Percentiles rank a stretch among this genome's conserved stretches.
Conservation (phyloP, 2,329 filamentous ascomycete species). For the Aspergillus chevalieri region DNA sequence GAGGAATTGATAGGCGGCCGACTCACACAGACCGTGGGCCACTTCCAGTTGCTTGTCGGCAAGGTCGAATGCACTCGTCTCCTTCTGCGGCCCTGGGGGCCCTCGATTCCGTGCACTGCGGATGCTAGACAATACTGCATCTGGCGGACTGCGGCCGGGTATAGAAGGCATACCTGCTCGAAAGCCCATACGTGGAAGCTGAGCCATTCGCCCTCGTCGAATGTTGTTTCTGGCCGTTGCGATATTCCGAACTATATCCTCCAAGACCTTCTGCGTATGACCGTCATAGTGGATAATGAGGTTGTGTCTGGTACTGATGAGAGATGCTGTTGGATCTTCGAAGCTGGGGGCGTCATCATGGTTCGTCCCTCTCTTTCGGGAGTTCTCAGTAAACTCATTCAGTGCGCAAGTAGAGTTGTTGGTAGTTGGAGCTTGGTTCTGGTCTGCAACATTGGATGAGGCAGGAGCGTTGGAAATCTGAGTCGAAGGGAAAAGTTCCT, state of each 20-base stretch:
- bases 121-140: conserved; percentile 13
- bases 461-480: background rate
- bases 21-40: conserved; percentile 75
- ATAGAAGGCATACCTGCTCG: conserved; percentile 10
- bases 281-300: conserved; percentile 91
- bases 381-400: conserved; percentile 15
- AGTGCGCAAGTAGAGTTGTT: conserved; percentile 1
- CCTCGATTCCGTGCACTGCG: conserved; percentile 22
- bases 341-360: conserved; percentile 30
- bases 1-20: conserved; percentile 82
- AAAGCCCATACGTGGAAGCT: conserved; percentile 23
- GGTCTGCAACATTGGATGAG: background rate
- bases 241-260: conserved; percentile 74
- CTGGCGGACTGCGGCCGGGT: background rate
- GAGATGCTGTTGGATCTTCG: conserved; percentile 26
- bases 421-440: conserved; percentile 1
- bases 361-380: conserved; percentile 28
- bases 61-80: conserved; percentile 62
- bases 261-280: conserved; percentile 75
- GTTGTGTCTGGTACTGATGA: conserved; percentile 66
- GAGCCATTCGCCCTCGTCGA: conserved; percentile 69
- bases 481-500: conserved; percentile 13
- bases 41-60: conserved; percentile 73
- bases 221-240: conserved; percentile 75
- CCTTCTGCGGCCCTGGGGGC: conserved; percentile 13